These are phyloP conservation scores for Senecio squalidus DNA, from an alignment of 140 eudicot genomes.

Conservation along the genomic window DNA sequence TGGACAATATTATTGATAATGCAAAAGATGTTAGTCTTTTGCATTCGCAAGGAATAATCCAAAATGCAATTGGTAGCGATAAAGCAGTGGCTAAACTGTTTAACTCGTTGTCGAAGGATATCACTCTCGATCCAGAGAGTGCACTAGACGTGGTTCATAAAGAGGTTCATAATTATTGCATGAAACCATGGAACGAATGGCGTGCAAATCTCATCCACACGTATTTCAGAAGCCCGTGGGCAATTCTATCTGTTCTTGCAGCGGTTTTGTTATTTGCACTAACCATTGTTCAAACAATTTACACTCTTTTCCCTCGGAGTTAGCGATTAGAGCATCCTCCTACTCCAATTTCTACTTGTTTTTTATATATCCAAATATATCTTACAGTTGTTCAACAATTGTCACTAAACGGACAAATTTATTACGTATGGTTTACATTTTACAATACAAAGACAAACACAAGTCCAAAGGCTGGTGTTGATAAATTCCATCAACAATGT, in stretches of 20 bases:
- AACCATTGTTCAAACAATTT: constrained; percentile 47
- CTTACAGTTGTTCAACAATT: constrained; percentile 3
- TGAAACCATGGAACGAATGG: constrained; percentile 47
- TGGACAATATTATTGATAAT: constrained; percentile 58
- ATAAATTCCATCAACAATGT: constrained; percentile 6
- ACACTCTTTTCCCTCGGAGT: constrained; percentile 24
- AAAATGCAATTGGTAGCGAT: constrained; percentile 60
- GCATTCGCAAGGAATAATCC: constrained; percentile 47
- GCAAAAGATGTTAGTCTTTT: constrained; percentile 53
- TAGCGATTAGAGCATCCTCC: too few relatives aligned
- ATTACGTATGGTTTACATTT: background rate
- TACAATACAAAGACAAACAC: background rate
- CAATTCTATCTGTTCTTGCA: constrained; percentile 47
- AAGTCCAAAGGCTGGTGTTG: background rate
- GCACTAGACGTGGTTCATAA: constrained; percentile 35
- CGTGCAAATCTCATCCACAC: constrained; percentile 62
- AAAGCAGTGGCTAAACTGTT: constrained; percentile 60
- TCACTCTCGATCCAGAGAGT: constrained; percentile 51
- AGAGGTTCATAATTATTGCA: constrained; percentile 49
- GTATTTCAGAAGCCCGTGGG: constrained; percentile 74
- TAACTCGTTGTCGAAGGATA: constrained; percentile 58
- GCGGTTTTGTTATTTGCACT: constrained; percentile 55
- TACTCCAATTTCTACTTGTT: too few relatives aligned
- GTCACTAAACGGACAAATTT: background rate
- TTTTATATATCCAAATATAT: background rate